Percentiles rank a stretch among this genome's conserved stretches.
Evolutionary conservation across 2,329 filamentous ascomycete genomes (phyloP).

Genomic region (Metarhizium sp.): DNA sequence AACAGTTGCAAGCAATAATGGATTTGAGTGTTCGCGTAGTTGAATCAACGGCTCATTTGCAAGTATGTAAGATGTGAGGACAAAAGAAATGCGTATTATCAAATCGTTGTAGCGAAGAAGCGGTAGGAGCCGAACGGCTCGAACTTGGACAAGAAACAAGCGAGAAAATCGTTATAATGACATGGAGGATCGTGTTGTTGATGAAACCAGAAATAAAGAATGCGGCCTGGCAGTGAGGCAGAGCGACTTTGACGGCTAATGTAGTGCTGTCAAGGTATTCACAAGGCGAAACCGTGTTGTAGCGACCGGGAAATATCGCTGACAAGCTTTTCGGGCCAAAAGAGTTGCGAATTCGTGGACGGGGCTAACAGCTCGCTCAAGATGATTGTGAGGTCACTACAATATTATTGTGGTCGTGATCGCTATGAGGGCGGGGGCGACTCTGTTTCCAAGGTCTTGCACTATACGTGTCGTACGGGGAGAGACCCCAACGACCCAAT

Average conservation of each 20-base stretch:
- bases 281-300: conserved; percentile 4
- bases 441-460: neutral
- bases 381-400: neutral
- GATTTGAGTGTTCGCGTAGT: conserved; percentile 19
- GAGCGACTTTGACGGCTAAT: conserved; percentile 13
- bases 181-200: conserved; percentile 27
- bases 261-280: conserved; percentile 15
- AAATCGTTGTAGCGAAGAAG: conserved; percentile 21
- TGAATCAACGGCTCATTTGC: conserved; percentile 34
- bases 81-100: conserved; percentile 26
- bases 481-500: conserved; percentile 17
- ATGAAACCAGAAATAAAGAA: conserved; percentile 9
- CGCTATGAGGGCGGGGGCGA: neutral
- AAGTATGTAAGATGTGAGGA: conserved; percentile 22
- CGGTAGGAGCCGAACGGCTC: conserved; percentile 20
- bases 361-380: conserved; percentile 21
- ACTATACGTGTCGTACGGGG: conserved; percentile 11
- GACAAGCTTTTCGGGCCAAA: conserved; percentile 12
- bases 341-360: conserved; percentile 11
- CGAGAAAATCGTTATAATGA: conserved; percentile 33
- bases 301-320: neutral
- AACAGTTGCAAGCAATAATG: conserved; percentile 11
- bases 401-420: neutral
- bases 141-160: conserved; percentile 20
- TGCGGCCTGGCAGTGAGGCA: conserved; percentile 3